Evolutionary conservation across 192 early-diverging fungal species (phyloP).

Genomic region (Umbelopsis vinacea): DNA sequence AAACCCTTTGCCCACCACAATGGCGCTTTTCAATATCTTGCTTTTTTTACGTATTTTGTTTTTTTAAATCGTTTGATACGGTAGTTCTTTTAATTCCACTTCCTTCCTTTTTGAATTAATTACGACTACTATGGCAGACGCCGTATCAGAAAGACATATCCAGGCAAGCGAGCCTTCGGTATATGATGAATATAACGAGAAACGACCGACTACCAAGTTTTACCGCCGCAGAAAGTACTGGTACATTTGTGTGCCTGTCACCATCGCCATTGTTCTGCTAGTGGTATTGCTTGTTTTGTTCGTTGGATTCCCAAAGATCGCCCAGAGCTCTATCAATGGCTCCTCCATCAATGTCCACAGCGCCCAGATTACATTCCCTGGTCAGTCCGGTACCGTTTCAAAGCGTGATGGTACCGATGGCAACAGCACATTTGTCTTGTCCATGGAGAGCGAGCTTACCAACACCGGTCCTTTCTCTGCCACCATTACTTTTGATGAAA

Average conservation of each 20-base stretch:
- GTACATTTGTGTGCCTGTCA: conserved; percentile 50
- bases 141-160: conserved; percentile 6
- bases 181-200: conserved; percentile 48
- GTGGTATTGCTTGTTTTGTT: conserved; percentile 47
- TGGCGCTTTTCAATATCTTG: neutral
- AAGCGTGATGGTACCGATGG: conserved; percentile 25
- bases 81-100: conserved; percentile 12
- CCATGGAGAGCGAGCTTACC: conserved; percentile 41
- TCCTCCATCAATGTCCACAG: conserved; percentile 35
- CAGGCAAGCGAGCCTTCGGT: neutral
- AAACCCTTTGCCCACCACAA: neutral
- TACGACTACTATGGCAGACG: neutral
- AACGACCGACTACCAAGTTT: conserved; percentile 33
- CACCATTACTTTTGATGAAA: conserved; percentile 51
- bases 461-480: conserved; percentile 59
- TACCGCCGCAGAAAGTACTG: conserved; percentile 50
- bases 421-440: conserved; percentile 44
- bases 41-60: no score
- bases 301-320: conserved; percentile 52
- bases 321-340: conserved; percentile 46
- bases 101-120: neutral
- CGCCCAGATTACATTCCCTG: conserved; percentile 43
- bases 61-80: neutral
- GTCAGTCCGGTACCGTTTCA: neutral
- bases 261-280: conserved; percentile 42